Conservation (phyloP, 257 asterid species). For the Solanum lycopersicoides region DNA sequence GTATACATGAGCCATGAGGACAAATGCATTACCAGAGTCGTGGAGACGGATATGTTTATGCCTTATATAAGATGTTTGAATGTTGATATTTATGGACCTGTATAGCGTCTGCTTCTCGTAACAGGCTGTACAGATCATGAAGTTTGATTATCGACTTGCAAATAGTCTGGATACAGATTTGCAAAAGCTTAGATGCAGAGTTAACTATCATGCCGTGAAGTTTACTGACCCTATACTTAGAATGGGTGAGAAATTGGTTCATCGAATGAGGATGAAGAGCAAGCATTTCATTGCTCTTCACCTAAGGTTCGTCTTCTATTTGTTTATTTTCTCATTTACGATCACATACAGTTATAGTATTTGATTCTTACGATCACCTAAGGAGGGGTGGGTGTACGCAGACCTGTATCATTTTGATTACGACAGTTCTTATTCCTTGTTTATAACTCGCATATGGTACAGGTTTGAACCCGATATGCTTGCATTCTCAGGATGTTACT, state of each 20-base stretch:
- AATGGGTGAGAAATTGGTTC: slow-evolving; percentile 74
- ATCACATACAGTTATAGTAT: neutral
- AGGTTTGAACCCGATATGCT: slow-evolving; percentile 99
- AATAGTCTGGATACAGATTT: slow-evolving; percentile 65
- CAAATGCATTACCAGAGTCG: neutral
- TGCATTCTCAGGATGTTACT: slow-evolving; percentile 98
- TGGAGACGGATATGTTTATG: neutral
- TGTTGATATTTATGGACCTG: neutral
- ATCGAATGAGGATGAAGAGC: slow-evolving; percentile 69
- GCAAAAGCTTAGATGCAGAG: slow-evolving; percentile 96
- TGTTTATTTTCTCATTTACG: neutral
- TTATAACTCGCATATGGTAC: neutral
- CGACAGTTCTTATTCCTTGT: neutral
- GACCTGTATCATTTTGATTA: neutral
- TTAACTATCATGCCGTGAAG: slow-evolving; percentile 83
- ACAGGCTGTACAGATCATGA: slow-evolving; percentile 92
- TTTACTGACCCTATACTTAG: slow-evolving; percentile 66
- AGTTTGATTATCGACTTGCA: slow-evolving; percentile 88
- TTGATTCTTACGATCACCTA: neutral
- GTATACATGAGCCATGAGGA: neutral
- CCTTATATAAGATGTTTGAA: neutral
- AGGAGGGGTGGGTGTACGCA: neutral
- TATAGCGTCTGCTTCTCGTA: slow-evolving; percentile 8
- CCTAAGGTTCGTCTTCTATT: slow-evolving; percentile 45
- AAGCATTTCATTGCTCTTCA: slow-evolving; percentile 86